These are phyloP conservation scores for Hevea brasiliensis DNA, from an alignment of 345 rosid species.

Conservation along the genomic window DNA sequence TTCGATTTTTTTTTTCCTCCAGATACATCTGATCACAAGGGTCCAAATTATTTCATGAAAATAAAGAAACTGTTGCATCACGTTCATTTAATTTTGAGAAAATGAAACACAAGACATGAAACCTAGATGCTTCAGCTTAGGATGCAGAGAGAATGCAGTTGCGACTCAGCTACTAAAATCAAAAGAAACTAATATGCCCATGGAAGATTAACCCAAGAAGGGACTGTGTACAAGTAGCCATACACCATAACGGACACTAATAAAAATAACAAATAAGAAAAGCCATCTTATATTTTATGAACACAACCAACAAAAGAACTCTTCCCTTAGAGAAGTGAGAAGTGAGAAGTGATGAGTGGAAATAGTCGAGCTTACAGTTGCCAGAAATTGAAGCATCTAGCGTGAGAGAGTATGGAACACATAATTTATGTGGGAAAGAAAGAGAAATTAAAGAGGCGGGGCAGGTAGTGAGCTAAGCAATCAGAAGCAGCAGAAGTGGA, in stretches of 20 bases:
- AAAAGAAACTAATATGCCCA: not conserved
- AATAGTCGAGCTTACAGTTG: not conserved
- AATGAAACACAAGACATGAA: too few relatives aligned
- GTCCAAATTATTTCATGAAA: not conserved
- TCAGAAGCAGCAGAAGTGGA: constrained; percentile 27
- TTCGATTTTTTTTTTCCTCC: too few relatives aligned
- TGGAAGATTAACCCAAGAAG: not conserved
- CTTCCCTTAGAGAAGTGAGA: not conserved
- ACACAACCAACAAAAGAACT: too few relatives aligned
- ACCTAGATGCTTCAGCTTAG: not conserved
- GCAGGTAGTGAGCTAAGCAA: constrained; percentile 16
- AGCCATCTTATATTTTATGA: too few relatives aligned
- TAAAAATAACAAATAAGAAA: too few relatives aligned
- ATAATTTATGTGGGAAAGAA: constrained; percentile 6
- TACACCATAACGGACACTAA: too few relatives aligned
- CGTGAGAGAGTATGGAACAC: not conserved
- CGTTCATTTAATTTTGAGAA: too few relatives aligned
- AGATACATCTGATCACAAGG: too few relatives aligned
- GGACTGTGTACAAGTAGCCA: not conserved
- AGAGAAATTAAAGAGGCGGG: not conserved
- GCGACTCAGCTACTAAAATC: not conserved
- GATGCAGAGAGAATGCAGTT: not conserved
- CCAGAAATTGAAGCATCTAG: not conserved
- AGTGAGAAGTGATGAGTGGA: not conserved
- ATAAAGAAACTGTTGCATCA: not conserved